Percentiles rank a stretch among this genome's conserved stretches.
Conservation (phyloP, 1,284 basidiomycete species). For the Microbotryomycetes sp. region DNA sequence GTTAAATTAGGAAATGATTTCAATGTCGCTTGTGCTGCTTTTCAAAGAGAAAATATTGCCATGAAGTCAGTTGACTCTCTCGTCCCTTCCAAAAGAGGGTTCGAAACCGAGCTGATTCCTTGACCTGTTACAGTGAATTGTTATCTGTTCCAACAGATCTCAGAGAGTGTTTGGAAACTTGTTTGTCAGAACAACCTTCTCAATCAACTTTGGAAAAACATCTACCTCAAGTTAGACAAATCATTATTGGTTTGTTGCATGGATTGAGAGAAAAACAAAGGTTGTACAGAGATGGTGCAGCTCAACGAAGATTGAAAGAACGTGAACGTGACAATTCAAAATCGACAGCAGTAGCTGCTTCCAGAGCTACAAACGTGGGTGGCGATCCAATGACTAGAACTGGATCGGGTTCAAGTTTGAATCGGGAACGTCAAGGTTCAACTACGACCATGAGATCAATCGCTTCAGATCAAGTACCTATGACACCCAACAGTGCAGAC, state of each 20-base stretch:
- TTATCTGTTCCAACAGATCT: slow-evolving; percentile 82
- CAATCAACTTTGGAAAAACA: slow-evolving; percentile 79
- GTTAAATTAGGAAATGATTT: slow-evolving; percentile 96
- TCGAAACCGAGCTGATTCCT: not conserved
- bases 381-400: not conserved
- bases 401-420: not conserved
- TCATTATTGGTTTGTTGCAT: slow-evolving; percentile 86
- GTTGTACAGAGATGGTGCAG: slow-evolving; percentile 48
- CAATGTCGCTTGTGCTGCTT: slow-evolving; percentile 85
- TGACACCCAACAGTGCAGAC: slow-evolving; percentile 22
- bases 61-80: slow-evolving; percentile 61
- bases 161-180: slow-evolving; percentile 79
- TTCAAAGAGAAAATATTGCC: slow-evolving; percentile 75
- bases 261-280: slow-evolving; percentile 88
- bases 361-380: not conserved
- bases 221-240: slow-evolving; percentile 82
- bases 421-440: not conserved
- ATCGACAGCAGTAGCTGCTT: slow-evolving; percentile 11
- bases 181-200: slow-evolving; percentile 78
- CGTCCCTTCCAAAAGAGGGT: too few relatives aligned
- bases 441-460: not conserved
- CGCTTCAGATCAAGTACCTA: not conserved
- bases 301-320: slow-evolving; percentile 13
- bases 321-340: not conserved
- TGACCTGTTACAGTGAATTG: slow-evolving; percentile 60